Conservation (phyloP, 2,329 filamentous ascomycete genomes). For the Arthrobotrys musiformis region DNA sequence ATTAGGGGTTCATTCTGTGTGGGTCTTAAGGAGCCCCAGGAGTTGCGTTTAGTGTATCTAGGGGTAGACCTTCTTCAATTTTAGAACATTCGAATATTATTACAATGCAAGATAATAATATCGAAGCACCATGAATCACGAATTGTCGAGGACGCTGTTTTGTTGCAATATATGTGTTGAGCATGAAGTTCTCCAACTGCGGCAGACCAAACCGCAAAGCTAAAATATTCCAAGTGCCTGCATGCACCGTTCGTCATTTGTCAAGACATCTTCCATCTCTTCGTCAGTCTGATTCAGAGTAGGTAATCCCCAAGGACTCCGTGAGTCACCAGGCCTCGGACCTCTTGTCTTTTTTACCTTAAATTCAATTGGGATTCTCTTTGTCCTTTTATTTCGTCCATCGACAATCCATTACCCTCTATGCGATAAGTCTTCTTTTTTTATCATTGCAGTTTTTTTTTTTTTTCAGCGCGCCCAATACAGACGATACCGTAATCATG, state of each 20-base stretch:
- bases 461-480: background rate
- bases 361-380: background rate
- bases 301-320: background rate
- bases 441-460: background rate
- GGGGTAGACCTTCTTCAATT: no score
- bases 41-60: no score
- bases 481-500: constrained; percentile 69
- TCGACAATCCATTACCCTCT: background rate
- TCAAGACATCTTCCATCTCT: constrained; percentile 10
- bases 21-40: no score
- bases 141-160: background rate
- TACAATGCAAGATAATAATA: background rate
- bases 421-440: background rate
- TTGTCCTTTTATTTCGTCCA: background rate
- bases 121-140: background rate
- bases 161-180: constrained; percentile 15
- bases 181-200: background rate
- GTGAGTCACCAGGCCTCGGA: constrained; percentile 1
- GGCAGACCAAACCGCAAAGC: background rate
- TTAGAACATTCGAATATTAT: no score
- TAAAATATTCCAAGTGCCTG: constrained; percentile 3
- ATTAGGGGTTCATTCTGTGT: no score
- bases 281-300: constrained; percentile 21
- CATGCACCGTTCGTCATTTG: constrained; percentile 5
- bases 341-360: constrained; percentile 1